phyloP scores from a whole-genome alignment of 78 protist species.

The Dictyostelium firmibasis region DNA sequence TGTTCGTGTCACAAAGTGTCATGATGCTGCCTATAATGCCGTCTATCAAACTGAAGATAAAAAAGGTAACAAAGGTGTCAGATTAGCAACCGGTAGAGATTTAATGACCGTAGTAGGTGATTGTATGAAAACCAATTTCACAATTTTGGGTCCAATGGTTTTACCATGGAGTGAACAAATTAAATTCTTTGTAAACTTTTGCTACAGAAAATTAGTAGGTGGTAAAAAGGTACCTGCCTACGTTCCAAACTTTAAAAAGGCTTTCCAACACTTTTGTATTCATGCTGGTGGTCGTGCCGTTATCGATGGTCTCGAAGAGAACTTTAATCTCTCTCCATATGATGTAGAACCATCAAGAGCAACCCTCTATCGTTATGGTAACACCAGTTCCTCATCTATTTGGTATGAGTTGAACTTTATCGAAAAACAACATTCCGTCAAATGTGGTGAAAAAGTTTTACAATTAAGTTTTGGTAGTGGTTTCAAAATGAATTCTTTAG shows the following conservation, averaged over 20 bases:
- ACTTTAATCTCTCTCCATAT: constrained; percentile 70
- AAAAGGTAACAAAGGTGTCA: constrained; percentile 85
- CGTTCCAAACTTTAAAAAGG: constrained; percentile 89
- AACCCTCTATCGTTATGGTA: constrained; percentile 89
- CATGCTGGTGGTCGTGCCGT: constrained; percentile 95
- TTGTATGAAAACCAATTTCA: constrained; percentile 86
- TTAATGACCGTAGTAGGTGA: constrained; percentile 82
- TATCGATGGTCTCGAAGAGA: constrained; percentile 87
- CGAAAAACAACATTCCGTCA: constrained; percentile 64
- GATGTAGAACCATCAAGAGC: constrained; percentile 92
- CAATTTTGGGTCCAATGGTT: constrained; percentile 87
- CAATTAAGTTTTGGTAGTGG: constrained; percentile 90
- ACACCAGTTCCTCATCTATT: constrained; percentile 82
- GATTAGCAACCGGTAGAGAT: constrained; percentile 78
- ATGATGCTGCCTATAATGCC: constrained; percentile 75
- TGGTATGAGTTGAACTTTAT: constrained; percentile 90
- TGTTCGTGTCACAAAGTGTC: constrained; percentile 74
- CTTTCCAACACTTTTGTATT: constrained; percentile 88
- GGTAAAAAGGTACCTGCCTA: constrained; percentile 36
- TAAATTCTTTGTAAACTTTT: constrained; percentile 78
- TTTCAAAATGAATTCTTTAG: constrained; percentile 84
- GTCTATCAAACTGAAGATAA: constrained; percentile 88
- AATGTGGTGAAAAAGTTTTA: constrained; percentile 80
- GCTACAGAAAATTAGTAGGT: constrained; percentile 49
- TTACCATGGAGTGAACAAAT: constrained; percentile 90